Evolutionary conservation across 805 yeast genomes (phyloP), one percentile per base, ranked within the genome.

Genomic region (Kodamaea jinghongensis): DNA sequence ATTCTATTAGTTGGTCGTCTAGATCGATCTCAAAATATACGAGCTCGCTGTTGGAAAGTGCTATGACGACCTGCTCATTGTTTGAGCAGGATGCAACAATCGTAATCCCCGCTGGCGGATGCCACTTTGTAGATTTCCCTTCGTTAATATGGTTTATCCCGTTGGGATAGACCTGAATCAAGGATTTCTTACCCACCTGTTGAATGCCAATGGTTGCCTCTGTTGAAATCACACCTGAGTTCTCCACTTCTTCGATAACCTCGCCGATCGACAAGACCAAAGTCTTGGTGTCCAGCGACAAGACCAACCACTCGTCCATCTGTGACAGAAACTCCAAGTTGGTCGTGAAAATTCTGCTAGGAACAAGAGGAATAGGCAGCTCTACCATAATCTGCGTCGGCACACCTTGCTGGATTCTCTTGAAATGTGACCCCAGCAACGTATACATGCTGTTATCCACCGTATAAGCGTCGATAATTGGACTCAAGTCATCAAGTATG

Each of bases 191-290:
- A 0, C 95, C 95, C 42, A 90, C 68, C 49, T 82, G 86, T 33
- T 78, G 80, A 0, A 86, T 81, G 2, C 75, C 76, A 2, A 91
- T 50, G 0, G 98, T 88, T 2, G 76, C 70, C 25, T 77, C 78
- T 23, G 72, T 68, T 0, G 70, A 51, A 1, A 72, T 58, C n/a
- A 88, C 65, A 0, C 83, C 81, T 0, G 90, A 78, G 42, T 80
- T 82, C 1, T 76, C 70, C 6, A 83, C 83, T 50, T 86, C 89
- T 42, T 83, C 89, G 2, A 86, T 86, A 0, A 78, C 79, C 47
- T 86, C 96, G 6, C 93, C 95, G 36, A 87, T 79, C 2, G 84
- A 73, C 12, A 93, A 60, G 0, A 88, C 84, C 41, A 85, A 66
- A 0, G 96, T 87, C 3, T 81, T 75, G 34, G 79, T 81, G 15